phyloP scores from a whole-genome alignment of 306 rosid genomes.

The Quercus alba region DNA sequence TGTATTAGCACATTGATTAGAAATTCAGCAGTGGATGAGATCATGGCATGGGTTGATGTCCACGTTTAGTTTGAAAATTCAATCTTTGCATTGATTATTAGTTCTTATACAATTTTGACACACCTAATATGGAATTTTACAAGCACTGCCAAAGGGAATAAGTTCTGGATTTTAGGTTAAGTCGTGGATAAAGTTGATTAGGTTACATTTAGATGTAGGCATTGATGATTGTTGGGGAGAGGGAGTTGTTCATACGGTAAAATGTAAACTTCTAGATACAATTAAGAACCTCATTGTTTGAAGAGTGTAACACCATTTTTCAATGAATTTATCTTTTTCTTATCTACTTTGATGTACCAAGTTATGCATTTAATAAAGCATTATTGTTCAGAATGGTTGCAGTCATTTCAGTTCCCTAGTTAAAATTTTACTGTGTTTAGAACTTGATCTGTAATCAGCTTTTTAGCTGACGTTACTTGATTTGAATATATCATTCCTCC shows the following conservation, averaged over 20 bases:
- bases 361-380: constrained; percentile 14
- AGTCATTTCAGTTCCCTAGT: not conserved
- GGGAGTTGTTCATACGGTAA: constrained; percentile 37
- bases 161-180: constrained; percentile 27
- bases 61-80: constrained; percentile 31
- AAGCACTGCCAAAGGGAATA: constrained; percentile 33
- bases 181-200: constrained; percentile 28
- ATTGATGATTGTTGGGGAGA: constrained; percentile 39
- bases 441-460: not conserved
- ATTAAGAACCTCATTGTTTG: constrained; percentile 32
- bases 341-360: constrained; percentile 12
- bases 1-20: constrained; percentile 16
- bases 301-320: constrained; percentile 28
- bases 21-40: constrained; percentile 7
- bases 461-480: not conserved
- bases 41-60: constrained; percentile 29
- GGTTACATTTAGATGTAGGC: constrained; percentile 44
- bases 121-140: constrained; percentile 25
- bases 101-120: constrained; percentile 25
- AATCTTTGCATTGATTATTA: constrained; percentile 31
- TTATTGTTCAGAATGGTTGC: constrained; percentile 11
- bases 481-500: not conserved
- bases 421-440: not conserved
- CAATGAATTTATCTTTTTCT: constrained; percentile 17
- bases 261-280: constrained; percentile 37